Percentiles rank a stretch among this genome's conserved stretches.
Evolutionary conservation across 106 monocot genomes (phyloP).

Genomic region (Xerophyta viscosa): DNA sequence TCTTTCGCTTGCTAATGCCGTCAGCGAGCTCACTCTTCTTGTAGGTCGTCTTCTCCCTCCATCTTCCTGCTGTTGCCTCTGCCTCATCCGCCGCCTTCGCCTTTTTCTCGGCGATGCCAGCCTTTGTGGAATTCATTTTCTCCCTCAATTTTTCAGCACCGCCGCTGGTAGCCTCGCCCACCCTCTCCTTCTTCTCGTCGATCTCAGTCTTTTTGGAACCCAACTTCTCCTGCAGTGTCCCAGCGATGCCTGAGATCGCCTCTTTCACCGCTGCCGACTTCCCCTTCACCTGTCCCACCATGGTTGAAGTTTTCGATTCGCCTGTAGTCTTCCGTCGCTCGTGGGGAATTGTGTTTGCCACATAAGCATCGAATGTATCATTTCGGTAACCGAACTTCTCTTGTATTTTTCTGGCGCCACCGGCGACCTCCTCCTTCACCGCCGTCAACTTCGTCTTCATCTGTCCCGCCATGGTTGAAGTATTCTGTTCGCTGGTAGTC

Average conservation of each 20-base stretch:
- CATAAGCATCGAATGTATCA: too few species aligned
- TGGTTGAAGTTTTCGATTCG: too few species aligned
- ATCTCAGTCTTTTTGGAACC: not conserved
- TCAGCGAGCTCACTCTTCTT: not conserved
- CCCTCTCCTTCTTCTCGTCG: not conserved
- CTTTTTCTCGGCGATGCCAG: not conserved
- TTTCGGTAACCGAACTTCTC: too few species aligned
- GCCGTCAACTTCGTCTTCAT: too few species aligned
- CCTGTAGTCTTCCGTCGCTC: too few species aligned
- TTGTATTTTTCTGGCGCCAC: too few species aligned
- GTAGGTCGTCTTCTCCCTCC: not conserved
- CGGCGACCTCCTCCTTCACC: too few species aligned
- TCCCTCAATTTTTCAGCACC: not conserved
- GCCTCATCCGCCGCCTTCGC: not conserved
- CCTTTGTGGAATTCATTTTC: not conserved
- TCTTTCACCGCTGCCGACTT: not conserved
- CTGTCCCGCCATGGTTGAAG: too few species aligned
- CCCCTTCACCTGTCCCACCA: not conserved
- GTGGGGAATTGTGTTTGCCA: too few species aligned
- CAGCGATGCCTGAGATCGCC: not conserved
- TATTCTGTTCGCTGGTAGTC: too few species aligned
- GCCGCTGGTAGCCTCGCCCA: not conserved
- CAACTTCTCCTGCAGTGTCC: not conserved
- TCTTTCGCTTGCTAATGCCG: not conserved
- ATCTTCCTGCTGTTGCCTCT: too few species aligned